A percentile compares a stretch with the other conserved stretches of the same genome.
Conservation (phyloP, 2,329 filamentous ascomycete species). For the Diaporthe ampelina region DNA sequence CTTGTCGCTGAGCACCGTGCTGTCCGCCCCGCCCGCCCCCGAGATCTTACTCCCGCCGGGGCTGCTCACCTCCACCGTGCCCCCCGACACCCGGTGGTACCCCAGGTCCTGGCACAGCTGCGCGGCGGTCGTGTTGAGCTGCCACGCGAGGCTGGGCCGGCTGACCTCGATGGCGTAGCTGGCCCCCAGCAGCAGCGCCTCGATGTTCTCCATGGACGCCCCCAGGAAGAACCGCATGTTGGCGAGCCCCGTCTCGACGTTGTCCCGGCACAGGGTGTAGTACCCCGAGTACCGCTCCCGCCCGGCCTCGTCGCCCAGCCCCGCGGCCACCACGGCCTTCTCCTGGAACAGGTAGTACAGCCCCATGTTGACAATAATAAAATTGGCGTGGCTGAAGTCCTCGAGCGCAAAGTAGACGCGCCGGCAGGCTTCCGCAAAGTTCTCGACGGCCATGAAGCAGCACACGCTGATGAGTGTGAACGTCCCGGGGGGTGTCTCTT, state of each 20-base stretch:
- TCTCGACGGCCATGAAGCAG: slow-evolving; percentile 62
- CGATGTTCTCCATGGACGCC: slow-evolving; percentile 66
- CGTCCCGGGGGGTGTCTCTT: slow-evolving; percentile 62
- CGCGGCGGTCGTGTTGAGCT: slow-evolving; percentile 70
- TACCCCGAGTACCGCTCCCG: slow-evolving; percentile 53
- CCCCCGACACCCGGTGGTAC: slow-evolving; percentile 64
- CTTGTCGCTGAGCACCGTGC: slow-evolving; percentile 48
- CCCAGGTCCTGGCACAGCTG: slow-evolving; percentile 74
- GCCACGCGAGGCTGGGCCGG: slow-evolving; percentile 74
- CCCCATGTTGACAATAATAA: slow-evolving; percentile 64
- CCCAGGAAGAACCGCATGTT: slow-evolving; percentile 70
- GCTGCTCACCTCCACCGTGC: slow-evolving; percentile 44
- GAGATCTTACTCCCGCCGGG: slow-evolving; percentile 3
- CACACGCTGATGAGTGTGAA: slow-evolving; percentile 61
- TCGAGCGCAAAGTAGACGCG: slow-evolving; percentile 56
- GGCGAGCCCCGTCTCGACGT: slow-evolving; percentile 64
- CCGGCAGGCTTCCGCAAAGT: slow-evolving; percentile 66
- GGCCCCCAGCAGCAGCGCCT: slow-evolving; percentile 72
- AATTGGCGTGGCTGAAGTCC: slow-evolving; percentile 63
- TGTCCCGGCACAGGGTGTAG: slow-evolving; percentile 59
- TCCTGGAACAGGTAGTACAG: slow-evolving; percentile 66
- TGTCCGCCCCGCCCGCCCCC: too few species aligned
- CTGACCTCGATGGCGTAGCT: slow-evolving; percentile 73
- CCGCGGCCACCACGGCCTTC: slow-evolving; percentile 53
- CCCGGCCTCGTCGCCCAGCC: slow-evolving; percentile 44